Evolutionary conservation across 2,329 filamentous ascomycete genomes (phyloP).

Genomic region (Fusarium sulawesiense): DNA sequence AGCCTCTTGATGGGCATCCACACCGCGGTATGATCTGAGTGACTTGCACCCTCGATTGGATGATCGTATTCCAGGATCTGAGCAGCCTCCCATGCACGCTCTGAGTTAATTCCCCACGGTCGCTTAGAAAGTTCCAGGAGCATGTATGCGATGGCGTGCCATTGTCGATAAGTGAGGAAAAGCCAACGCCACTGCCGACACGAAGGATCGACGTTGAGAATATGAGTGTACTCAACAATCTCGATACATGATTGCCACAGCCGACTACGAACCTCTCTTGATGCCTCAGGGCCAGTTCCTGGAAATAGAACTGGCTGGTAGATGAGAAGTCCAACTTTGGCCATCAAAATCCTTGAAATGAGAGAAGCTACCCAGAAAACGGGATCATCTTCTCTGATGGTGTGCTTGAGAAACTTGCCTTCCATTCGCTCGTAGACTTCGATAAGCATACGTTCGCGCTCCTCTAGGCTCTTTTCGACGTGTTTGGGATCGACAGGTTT

Average conservation of each 20-base stretch:
- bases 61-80: slow-evolving; percentile 39
- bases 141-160: slow-evolving; percentile 39
- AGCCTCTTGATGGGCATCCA: slow-evolving; percentile 38
- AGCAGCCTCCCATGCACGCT: slow-evolving; percentile 37
- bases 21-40: slow-evolving; percentile 31
- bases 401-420: slow-evolving; percentile 34
- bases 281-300: slow-evolving; percentile 30
- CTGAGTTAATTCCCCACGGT: slow-evolving; percentile 33
- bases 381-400: slow-evolving; percentile 31
- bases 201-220: slow-evolving; percentile 32
- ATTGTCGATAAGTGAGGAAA: slow-evolving; percentile 32
- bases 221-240: slow-evolving; percentile 37
- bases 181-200: slow-evolving; percentile 39
- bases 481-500: slow-evolving; percentile 28
- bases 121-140: slow-evolving; percentile 32
- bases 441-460: slow-evolving; percentile 36
- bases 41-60: slow-evolving; percentile 26
- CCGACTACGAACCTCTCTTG: slow-evolving; percentile 29
- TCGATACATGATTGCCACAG: slow-evolving; percentile 40
- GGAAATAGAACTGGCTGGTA: slow-evolving; percentile 38
- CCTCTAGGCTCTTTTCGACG: slow-evolving; percentile 34
- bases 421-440: slow-evolving; percentile 39
- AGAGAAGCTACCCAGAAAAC: slow-evolving; percentile 38
- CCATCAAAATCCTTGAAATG: slow-evolving; percentile 34
- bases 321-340: slow-evolving; percentile 34